phyloP scores from a whole-genome alignment of 192 early-diverging fungal species.

The Umbelopsis ramanniana region DNA sequence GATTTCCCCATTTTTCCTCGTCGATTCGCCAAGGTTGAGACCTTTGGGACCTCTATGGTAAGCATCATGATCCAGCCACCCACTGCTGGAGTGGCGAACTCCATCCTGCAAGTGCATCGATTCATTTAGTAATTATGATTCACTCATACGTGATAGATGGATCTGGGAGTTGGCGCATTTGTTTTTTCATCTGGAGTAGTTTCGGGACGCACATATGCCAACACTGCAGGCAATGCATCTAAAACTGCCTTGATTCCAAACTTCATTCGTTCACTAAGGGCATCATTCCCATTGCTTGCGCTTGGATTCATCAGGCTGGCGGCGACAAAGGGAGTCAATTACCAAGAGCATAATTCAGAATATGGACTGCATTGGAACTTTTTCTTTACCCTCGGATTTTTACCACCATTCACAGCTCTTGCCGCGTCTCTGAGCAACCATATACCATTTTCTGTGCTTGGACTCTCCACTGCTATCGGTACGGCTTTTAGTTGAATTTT shows the following conservation, averaged over 20 bases:
- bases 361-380: constrained; percentile 99
- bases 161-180: constrained; percentile 91
- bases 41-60: constrained; percentile 87
- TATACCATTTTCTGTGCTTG: constrained; percentile 61
- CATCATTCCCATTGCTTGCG: constrained; percentile 68
- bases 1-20: constrained; percentile 93
- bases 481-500: constrained; percentile 1
- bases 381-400: constrained; percentile 89
- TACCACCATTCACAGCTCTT: constrained; percentile 79
- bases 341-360: constrained; percentile 93
- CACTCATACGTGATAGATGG: constrained; percentile 67
- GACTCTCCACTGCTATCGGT: constrained; percentile 49
- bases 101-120: too few relatives aligned
- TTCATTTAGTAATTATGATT: too few relatives aligned
- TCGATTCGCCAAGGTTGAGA: constrained; percentile 89
- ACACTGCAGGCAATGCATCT: constrained; percentile 32
- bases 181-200: constrained; percentile 92
- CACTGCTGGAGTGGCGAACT: not conserved
- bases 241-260: constrained; percentile 35
- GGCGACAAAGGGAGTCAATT: constrained; percentile 81
- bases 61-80: not conserved
- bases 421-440: constrained; percentile 55
- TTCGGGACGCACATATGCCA: constrained; percentile 62
- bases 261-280: constrained; percentile 47
- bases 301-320: constrained; percentile 77